These are phyloP conservation scores for Crassisporium funariophilum DNA, from an alignment of 768 basidiomycete genomes.

Conservation along the genomic window DNA sequence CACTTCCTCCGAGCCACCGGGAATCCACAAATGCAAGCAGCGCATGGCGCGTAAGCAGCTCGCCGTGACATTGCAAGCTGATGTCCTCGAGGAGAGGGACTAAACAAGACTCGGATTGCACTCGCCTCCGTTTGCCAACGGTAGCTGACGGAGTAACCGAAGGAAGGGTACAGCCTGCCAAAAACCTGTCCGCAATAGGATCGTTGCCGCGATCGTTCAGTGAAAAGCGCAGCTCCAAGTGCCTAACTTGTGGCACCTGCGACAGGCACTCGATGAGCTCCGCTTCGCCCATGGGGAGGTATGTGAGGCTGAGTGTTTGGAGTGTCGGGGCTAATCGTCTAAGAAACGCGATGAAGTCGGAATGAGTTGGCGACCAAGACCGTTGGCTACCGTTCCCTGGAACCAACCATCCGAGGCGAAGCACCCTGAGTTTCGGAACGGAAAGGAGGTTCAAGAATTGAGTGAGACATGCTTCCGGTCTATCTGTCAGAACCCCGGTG, in stretches of 20 bases:
- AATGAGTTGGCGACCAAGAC: constrained; percentile 23
- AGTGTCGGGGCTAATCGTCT: constrained; percentile 28
- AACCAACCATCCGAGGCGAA: constrained; percentile 39
- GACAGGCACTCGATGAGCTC: constrained; percentile 34
- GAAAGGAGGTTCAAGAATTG: constrained; percentile 34
- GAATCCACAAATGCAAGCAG: constrained; percentile 36
- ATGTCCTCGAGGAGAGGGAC: constrained; percentile 30
- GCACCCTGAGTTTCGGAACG: constrained; percentile 29
- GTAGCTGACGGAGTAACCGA: neutral
- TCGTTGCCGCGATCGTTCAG: constrained; percentile 33
- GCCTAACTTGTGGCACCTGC: constrained; percentile 28
- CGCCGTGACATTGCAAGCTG: constrained; percentile 38
- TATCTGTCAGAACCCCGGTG: constrained; percentile 9
- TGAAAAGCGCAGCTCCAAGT: constrained; percentile 37
- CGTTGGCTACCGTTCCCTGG: constrained; percentile 1
- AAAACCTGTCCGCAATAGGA: constrained; percentile 38
- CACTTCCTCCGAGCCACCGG: constrained; percentile 24
- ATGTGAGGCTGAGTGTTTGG: constrained; percentile 33
- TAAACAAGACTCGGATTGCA: neutral
- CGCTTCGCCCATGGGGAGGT: constrained; percentile 39
- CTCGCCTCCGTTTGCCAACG: neutral
- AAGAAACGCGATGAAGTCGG: constrained; percentile 33
- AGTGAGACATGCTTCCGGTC: constrained; percentile 26
- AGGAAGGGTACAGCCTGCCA: constrained; percentile 18
- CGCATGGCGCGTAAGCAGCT: constrained; percentile 21